Conservation (phyloP, 2,329 filamentous ascomycete species). For the Talaromyces sp. region DNA sequence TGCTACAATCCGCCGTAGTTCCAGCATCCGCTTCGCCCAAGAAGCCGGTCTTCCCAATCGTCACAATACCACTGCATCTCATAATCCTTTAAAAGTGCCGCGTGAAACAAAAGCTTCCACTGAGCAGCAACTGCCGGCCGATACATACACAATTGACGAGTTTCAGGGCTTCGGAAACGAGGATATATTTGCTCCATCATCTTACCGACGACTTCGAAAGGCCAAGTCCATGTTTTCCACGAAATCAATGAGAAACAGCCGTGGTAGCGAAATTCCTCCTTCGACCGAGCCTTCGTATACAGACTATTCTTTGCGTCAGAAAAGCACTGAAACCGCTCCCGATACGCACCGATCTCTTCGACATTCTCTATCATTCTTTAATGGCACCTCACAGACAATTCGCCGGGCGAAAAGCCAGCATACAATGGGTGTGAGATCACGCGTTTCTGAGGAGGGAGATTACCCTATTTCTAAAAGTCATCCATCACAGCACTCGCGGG, state of each 20-base stretch:
- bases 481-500: conserved; percentile 18
- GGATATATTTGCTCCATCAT: conserved; percentile 38
- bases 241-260: conserved; percentile 29
- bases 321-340: conserved; percentile 9
- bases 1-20: conserved; percentile 14
- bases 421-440: conserved; percentile 18
- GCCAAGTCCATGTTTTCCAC: conserved; percentile 45
- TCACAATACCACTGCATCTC: not conserved
- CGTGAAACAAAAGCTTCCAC: not conserved
- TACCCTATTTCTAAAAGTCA: conserved; percentile 14
- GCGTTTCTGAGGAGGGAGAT: not conserved
- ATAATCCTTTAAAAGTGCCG: not conserved
- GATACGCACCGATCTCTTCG: conserved; percentile 23
- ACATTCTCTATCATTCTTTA: conserved; percentile 39
- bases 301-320: conserved; percentile 8
- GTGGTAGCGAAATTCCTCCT: conserved; percentile 18
- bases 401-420: conserved; percentile 28
- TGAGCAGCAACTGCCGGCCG: conserved; percentile 14
- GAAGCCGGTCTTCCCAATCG: conserved; percentile 8
- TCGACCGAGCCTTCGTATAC: conserved; percentile 10
- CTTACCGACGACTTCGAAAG: conserved; percentile 41
- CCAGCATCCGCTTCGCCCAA: conserved; percentile 13
- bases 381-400: conserved; percentile 17
- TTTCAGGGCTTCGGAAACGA: conserved; percentile 27
- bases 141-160: conserved; percentile 25